Percentiles rank a stretch among this genome's conserved stretches.
Evolutionary conservation across 768 basidiomycete genomes (phyloP).

Genomic region (Boletus pseudo-olivaceus): DNA sequence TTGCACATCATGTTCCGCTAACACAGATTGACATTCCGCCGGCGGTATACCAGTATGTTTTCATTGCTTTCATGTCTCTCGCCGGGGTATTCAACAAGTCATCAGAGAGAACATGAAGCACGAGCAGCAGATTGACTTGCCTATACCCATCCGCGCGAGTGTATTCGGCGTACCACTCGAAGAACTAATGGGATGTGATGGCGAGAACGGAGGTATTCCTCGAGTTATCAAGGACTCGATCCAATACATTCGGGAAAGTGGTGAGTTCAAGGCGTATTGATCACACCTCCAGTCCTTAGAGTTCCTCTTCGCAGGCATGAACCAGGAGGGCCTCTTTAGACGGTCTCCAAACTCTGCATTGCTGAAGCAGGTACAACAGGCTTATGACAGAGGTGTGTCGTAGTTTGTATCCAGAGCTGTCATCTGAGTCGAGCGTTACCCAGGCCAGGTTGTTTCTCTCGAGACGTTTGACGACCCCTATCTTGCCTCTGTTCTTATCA

Average conservation of each 20-base stretch:
- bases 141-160: constrained; percentile 54
- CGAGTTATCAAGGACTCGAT: constrained; percentile 75
- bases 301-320: constrained; percentile 39
- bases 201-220: constrained; percentile 81
- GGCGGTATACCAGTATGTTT: constrained; percentile 72
- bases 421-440: constrained; percentile 3
- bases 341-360: constrained; percentile 72
- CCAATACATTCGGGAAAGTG: constrained; percentile 64
- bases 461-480: constrained; percentile 74
- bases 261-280: constrained; percentile 11
- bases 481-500: constrained; percentile 79
- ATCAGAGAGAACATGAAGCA: constrained; percentile 74
- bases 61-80: not conserved
- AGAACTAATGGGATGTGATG: constrained; percentile 78
- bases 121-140: constrained; percentile 67
- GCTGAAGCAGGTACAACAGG: constrained; percentile 72
- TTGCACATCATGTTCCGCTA: constrained; percentile 75
- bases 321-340: constrained; percentile 78
- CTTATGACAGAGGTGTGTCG: constrained; percentile 71
- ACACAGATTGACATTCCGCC: constrained; percentile 86
- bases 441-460: constrained; percentile 76
- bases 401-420: not conserved
- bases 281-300: not conserved
- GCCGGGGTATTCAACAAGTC: not conserved
- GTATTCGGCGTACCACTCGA: constrained; percentile 80